Percentiles rank a stretch among this genome's conserved stretches.
phyloP scores from a whole-genome alignment of 768 basidiomycete genomes.

The Lactifluus hygrophoroides region DNA sequence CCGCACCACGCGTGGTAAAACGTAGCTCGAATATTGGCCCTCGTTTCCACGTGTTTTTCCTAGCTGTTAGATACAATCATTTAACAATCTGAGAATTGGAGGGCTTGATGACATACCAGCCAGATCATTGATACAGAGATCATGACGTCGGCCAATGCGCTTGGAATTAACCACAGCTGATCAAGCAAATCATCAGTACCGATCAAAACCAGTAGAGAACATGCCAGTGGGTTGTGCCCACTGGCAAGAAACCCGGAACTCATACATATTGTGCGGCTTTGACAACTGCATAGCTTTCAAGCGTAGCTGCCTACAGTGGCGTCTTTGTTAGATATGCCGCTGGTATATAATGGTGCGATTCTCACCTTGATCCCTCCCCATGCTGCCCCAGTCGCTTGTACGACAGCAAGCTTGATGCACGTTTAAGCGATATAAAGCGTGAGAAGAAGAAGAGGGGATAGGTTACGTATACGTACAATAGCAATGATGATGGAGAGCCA shows the following conservation, averaged over 20 bases:
- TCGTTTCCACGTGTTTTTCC: neutral
- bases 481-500: neutral
- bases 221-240: too few relatives aligned
- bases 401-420: neutral
- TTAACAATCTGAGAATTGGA: neutral
- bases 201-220: too few relatives aligned
- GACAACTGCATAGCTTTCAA: neutral
- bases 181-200: neutral
- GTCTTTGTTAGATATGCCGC: neutral
- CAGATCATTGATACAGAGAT: conserved; percentile 8
- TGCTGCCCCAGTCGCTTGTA: neutral
- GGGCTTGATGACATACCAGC: neutral
- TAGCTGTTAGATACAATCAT: neutral
- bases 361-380: conserved; percentile 9
- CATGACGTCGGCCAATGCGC: conserved; percentile 7
- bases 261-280: neutral
- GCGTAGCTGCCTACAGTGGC: neutral
- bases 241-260: neutral
- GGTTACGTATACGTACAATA: neutral
- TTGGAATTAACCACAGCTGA: conserved; percentile 9
- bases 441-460: neutral
- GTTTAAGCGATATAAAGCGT: neutral
- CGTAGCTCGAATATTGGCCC: neutral
- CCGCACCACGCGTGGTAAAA: conserved; percentile 20
- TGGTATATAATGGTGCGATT: neutral